phyloP scores from a whole-genome alignment of 1,139 yeast genomes.

The Diutina scorzettiae region DNA sequence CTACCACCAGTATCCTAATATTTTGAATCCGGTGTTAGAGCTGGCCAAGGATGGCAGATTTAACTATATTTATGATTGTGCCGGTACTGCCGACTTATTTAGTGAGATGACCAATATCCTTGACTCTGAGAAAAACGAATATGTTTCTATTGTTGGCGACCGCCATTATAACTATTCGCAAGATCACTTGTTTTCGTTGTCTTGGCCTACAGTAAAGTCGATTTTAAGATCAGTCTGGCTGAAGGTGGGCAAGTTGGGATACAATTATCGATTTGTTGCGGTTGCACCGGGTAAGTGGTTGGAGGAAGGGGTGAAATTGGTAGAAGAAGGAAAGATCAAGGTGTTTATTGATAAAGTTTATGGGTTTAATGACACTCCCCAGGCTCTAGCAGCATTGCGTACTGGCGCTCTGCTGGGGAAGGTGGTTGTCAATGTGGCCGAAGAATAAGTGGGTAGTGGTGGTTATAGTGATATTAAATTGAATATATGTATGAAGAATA shows the following conservation, averaged over 20 bases:
- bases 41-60: slow-evolving; percentile 15
- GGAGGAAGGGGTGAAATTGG: neutral
- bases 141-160: slow-evolving; percentile 38
- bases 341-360: neutral
- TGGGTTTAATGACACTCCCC: neutral
- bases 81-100: slow-evolving; percentile 18
- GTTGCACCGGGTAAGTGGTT: neutral
- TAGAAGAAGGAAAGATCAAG: neutral
- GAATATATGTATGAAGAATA: too few species aligned
- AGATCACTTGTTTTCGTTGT: neutral
- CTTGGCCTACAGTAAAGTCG: neutral
- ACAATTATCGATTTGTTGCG: neutral
- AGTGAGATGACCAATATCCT: slow-evolving; percentile 18
- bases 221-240: neutral
- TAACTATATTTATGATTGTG: slow-evolving; percentile 24
- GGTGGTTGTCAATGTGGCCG: neutral
- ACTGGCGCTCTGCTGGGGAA: neutral
- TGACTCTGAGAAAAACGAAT: slow-evolving; percentile 23
- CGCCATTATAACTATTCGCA: neutral
- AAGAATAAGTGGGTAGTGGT: too few species aligned
- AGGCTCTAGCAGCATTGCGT: neutral
- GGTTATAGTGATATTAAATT: too few species aligned
- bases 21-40: slow-evolving; percentile 10
- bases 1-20: slow-evolving; percentile 24
- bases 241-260: neutral